These are phyloP conservation scores for Aegle marmelos DNA, from an alignment of 345 rosid genomes.

Conservation along the genomic window DNA sequence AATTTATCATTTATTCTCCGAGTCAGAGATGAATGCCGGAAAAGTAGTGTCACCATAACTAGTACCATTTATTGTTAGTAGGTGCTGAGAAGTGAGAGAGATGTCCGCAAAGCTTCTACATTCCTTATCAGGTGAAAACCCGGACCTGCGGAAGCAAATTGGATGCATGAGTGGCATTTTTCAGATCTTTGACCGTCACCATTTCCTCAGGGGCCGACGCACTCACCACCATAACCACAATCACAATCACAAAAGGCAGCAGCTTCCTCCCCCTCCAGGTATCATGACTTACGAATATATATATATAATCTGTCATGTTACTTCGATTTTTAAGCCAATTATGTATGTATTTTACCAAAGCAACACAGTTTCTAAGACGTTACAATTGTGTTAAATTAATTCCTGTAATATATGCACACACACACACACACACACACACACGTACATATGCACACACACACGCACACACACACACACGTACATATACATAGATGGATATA, in stretches of 20 bases:
- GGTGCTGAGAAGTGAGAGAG: constrained; percentile 3
- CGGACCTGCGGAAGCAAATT: constrained; percentile 69
- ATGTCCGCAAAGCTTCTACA: constrained; percentile 70
- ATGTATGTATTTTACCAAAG: too few species aligned
- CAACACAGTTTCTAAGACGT: not conserved
- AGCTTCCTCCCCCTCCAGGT: constrained; percentile 57
- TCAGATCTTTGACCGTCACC: constrained; percentile 71
- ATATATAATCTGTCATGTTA: not conserved
- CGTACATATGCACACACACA: too few species aligned
- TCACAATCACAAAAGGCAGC: not conserved
- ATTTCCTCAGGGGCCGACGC: constrained; percentile 53
- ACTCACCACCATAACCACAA: constrained; percentile 33
- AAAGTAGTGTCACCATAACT: not conserved
- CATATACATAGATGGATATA: too few species aligned
- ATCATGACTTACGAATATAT: not conserved
- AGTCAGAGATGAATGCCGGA: not conserved
- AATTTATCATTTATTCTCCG: not conserved
- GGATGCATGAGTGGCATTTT: constrained; percentile 91
- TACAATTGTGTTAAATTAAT: not conserved
- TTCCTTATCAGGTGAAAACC: constrained; percentile 66
- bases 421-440: too few species aligned
- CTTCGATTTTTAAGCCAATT: not conserved
- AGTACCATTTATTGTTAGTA: not conserved
- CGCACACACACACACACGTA: too few species aligned
- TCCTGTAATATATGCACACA: not conserved